Conservation (phyloP, 208 protist genomes). For the Trypanosoma mega region DNA sequence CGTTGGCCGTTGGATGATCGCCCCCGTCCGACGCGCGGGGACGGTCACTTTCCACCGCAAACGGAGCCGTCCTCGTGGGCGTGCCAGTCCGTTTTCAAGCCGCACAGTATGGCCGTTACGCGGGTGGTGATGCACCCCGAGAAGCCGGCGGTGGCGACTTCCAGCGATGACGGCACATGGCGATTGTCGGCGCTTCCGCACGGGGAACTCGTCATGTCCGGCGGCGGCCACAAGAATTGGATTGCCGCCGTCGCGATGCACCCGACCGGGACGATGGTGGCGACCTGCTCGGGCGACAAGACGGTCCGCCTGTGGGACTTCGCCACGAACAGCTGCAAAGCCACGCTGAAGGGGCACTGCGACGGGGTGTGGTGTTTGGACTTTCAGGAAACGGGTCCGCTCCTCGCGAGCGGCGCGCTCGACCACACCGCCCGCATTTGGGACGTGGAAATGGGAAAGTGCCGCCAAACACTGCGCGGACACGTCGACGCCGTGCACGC, state of each 20-base stretch:
- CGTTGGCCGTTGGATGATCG: conserved; percentile 77
- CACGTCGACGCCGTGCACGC: conserved; percentile 95
- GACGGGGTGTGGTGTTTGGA: conserved; percentile 93
- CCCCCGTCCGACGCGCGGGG: conserved; percentile 3
- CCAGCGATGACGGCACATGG: conserved; percentile 96
- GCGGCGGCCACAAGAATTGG: conserved; percentile 95
- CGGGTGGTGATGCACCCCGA: conserved; percentile 90
- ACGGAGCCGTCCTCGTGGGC: conserved; percentile 52
- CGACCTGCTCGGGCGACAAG: conserved; percentile 94
- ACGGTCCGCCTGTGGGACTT: conserved; percentile 98
- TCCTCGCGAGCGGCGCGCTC: conserved; percentile 89
- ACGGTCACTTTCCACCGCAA: neutral
- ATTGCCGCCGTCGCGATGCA: conserved; percentile 85
- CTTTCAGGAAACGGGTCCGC: conserved; percentile 94
- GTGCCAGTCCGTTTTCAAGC: conserved; percentile 67
- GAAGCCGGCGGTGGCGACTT: conserved; percentile 95
- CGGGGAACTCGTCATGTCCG: conserved; percentile 94
- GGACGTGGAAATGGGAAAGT: conserved; percentile 87
- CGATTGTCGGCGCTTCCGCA: conserved; percentile 91
- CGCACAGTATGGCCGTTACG: conserved; percentile 88
- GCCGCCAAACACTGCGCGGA: conserved; percentile 92
- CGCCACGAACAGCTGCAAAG: conserved; percentile 72
- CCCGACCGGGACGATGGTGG: conserved; percentile 92
- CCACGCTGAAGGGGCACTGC: conserved; percentile 93
- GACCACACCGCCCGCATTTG: conserved; percentile 96